Evolutionary conservation across 352 stramenopile species (phyloP).

Genomic region (Pythium myriotylum): DNA sequence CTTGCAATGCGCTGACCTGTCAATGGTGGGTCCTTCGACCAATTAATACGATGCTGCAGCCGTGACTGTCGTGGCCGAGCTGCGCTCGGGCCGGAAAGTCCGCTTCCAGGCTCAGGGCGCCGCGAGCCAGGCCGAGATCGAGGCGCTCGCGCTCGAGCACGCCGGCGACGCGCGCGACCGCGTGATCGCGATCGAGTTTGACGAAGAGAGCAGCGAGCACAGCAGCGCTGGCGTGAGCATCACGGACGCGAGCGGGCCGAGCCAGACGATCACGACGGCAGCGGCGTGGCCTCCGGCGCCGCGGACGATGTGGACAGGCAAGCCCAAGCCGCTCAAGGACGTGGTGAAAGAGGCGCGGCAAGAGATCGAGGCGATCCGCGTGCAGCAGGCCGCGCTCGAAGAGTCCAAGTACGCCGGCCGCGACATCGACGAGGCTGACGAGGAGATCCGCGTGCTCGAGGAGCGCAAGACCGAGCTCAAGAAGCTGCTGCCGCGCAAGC

Average conservation of each 20-base stretch:
- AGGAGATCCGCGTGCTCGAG: conserved; percentile 73
- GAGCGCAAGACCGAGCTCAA: conserved; percentile 69
- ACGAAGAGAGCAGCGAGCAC: conserved; percentile 40
- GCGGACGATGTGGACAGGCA: conserved; percentile 55
- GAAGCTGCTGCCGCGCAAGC: conserved; percentile 70
- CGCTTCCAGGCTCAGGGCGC: conserved; percentile 57
- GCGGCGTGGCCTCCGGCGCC: conserved; percentile 48
- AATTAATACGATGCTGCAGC: no score
- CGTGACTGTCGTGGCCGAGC: conserved; percentile 59
- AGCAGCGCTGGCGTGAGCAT: conserved; percentile 15
- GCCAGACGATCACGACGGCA: conserved; percentile 31
- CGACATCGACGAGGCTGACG: conserved; percentile 81
- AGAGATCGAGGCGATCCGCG: conserved; percentile 64
- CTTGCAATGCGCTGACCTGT: no score
- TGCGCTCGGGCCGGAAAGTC: conserved; percentile 59
- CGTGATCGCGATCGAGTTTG: conserved; percentile 65
- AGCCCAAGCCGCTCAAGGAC: conserved; percentile 20
- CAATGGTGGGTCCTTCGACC: no score
- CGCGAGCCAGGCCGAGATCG: conserved; percentile 66
- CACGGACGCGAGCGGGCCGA: conserved; percentile 17
- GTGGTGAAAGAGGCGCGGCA: conserved; percentile 35
- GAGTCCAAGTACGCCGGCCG: conserved; percentile 73
- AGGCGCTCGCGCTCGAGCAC: conserved; percentile 52
- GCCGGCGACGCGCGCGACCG: conserved; percentile 43
- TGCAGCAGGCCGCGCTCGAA: conserved; percentile 64